A percentile compares a stretch with the other conserved stretches of the same genome.
These are phyloP conservation scores for Naganishia cerealis DNA, from an alignment of 1,284 basidiomycete species.

Conservation along the genomic window DNA sequence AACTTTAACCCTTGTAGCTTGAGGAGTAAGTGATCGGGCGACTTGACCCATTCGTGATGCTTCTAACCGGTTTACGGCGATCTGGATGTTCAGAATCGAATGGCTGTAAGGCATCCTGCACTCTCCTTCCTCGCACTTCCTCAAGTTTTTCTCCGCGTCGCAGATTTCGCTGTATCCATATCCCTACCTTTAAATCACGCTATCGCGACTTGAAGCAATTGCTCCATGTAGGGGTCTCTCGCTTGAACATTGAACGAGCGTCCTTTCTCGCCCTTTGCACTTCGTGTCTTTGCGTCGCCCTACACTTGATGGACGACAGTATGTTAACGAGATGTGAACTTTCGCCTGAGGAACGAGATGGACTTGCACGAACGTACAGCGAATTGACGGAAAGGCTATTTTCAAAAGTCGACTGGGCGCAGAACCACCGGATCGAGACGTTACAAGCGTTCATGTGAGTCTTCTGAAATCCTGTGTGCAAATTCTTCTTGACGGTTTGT, in stretches of 20 bases:
- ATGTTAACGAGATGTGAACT: not conserved
- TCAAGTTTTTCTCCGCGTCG: not conserved
- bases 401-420: constrained; percentile 19
- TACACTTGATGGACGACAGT: constrained; percentile 20
- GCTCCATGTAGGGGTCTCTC: not conserved
- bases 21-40: not conserved
- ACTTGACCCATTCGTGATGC: not conserved
- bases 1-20: not conserved
- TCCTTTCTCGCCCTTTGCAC: constrained; percentile 19
- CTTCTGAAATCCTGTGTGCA: not conserved
- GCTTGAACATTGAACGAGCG: constrained; percentile 13
- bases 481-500: not conserved
- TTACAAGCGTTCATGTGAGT: constrained; percentile 29
- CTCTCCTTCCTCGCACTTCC: not conserved
- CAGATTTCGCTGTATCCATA: constrained; percentile 24
- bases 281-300: constrained; percentile 9
- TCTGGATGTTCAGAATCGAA: constrained; percentile 7
- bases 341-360: not conserved
- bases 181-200: constrained; percentile 13
- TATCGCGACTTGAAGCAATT: not conserved
- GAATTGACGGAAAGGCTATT: constrained; percentile 10
- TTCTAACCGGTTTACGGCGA: not conserved
- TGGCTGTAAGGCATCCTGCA: constrained; percentile 18
- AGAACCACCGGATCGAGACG: constrained; percentile 27
- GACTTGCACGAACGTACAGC: not conserved